Evolutionary conservation across 768 basidiomycete species (phyloP).

Genomic region (Pluteus cervinus): DNA sequence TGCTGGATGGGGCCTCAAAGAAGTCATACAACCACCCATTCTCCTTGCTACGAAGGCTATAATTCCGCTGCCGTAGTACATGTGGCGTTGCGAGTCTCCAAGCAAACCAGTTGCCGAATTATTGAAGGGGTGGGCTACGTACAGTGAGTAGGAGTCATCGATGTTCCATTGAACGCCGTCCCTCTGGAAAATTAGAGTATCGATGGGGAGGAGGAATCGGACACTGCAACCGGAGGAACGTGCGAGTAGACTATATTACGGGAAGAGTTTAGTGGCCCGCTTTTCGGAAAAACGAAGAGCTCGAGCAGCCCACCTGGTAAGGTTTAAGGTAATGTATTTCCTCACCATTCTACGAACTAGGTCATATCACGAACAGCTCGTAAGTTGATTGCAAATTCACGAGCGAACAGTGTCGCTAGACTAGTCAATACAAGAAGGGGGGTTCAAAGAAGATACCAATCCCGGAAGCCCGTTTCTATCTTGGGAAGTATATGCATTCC

Average conservation of each 20-base stretch:
- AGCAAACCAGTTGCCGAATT: slow-evolving; percentile 82
- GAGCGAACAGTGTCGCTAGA: no score
- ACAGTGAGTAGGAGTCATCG: slow-evolving; percentile 95
- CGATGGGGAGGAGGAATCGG: slow-evolving; percentile 95
- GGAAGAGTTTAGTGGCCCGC: slow-evolving; percentile 84
- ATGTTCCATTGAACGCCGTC: slow-evolving; percentile 96
- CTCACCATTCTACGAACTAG: no score
- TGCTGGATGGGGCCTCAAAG: no score
- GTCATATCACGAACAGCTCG: no score
- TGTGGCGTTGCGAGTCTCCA: slow-evolving; percentile 91
- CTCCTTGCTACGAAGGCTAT: not conserved
- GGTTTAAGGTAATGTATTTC: no score
- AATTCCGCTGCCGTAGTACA: slow-evolving; percentile 98
- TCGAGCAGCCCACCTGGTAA: no score
- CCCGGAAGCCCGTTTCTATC: no score
- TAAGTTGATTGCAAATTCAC: no score
- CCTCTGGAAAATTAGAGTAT: slow-evolving; percentile 99
- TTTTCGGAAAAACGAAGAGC: slow-evolving; percentile 72
- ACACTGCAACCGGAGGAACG: slow-evolving; percentile 93
- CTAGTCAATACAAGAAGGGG: no score
- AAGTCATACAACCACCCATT: no score
- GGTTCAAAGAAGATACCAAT: no score
- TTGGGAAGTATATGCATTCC: no score
- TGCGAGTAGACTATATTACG: slow-evolving; percentile 81
- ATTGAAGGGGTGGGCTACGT: slow-evolving; percentile 92